Evolutionary conservation across 2,329 filamentous ascomycete genomes (phyloP), one percentile per base, ranked within the genome.

Genomic region (Aspergillus jensenii): DNA sequence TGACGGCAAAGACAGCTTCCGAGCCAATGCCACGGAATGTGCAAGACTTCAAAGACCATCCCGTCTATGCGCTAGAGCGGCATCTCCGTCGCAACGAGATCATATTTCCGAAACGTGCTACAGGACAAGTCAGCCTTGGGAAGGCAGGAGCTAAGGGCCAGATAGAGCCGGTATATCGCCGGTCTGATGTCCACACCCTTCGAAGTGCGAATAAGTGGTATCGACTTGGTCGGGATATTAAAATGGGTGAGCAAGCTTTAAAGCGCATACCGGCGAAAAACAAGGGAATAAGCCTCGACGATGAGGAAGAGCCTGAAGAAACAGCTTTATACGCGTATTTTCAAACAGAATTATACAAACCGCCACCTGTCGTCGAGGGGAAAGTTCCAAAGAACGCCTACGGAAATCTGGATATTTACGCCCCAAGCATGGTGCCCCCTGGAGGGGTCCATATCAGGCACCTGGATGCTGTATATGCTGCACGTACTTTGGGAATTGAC

Each of bases 151-250:
- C 75, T 3, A 73, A 77, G 75, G 84, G 61, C 68, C 78, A 80
- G 44, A 68, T 93, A 60, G 93, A 96, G 71, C 84, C 85, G 52
- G 88, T 99, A 0, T 99, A 91, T 71, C 86, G 93, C 23, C 84
- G 95, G 3, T 82, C 82, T 48, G 91, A 98, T 70, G 91, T 99
- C 0, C 87, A 90, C 52, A 68, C 86, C 5, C 91, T 91, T 1
- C 85, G 87, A 61, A 96, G 87, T 61, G 87, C 86, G 3, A 91
- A 96, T 64, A 91, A 90, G 62, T 99, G 95, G 96, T 97, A 95
- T 73, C 87, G 93, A 2, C 76, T 93, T 59, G 95, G 95, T 0
- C 83, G 91, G 25, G 88, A 92, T 62, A 85, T 99, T 7, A 90
- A 86, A 64, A 76, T 85, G 0, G 86, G 89, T 14, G 90, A 96